Evolutionary conservation across 1,284 basidiomycete species (phyloP), one percentile per base, ranked within the genome.

Genomic region (Sutorius eximius): DNA sequence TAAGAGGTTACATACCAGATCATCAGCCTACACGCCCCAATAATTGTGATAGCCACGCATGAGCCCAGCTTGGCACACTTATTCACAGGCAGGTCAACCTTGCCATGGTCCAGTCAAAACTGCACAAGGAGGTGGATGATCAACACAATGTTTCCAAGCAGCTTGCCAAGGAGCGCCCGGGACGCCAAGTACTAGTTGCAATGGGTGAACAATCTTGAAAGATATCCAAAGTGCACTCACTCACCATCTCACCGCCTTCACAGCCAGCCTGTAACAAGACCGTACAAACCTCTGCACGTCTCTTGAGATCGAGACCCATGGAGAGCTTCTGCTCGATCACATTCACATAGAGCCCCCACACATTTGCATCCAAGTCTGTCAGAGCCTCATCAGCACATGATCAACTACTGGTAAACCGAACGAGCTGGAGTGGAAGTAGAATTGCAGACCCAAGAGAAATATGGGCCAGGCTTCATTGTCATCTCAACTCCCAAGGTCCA

Each of bases 1-100:
- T 51, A 97, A 77, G 8, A 96, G 77, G 49, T 78, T 79, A 0
- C 87, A 82, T 29, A 95, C 77, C 34, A 97, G 78, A 36, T 89
- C 27, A 12, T 56, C 27, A 55, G 37, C 42, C n/a, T 12, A 38
- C 22, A 34, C 8, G 12, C 20, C 11, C 2, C 24, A 46, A 30
- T 10, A 46, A 52, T 34, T 15, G 37, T 2, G 29, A 40, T 27
- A n/a, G 27, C 18, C 13, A 69, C 84, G 53, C 61, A 89, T 88
- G 74, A 74, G 11, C 80, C 75, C 15, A 82, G 67, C 67, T 82
- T 89, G 4, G 77, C 73, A 16, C 87, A 80, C 71, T 92, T 92
- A 47, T 73, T 76, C 6, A 81, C 77, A 46, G 83, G 82, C 36
- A 80, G 69, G 27, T 74, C 71, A 16, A 67, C 60, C 13, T 77